Percentiles rank a stretch among this genome's conserved stretches.
These are phyloP conservation scores for Saksenaea oblongispora DNA, from an alignment of 371 early-diverging fungal genomes.

Conservation along the genomic window DNA sequence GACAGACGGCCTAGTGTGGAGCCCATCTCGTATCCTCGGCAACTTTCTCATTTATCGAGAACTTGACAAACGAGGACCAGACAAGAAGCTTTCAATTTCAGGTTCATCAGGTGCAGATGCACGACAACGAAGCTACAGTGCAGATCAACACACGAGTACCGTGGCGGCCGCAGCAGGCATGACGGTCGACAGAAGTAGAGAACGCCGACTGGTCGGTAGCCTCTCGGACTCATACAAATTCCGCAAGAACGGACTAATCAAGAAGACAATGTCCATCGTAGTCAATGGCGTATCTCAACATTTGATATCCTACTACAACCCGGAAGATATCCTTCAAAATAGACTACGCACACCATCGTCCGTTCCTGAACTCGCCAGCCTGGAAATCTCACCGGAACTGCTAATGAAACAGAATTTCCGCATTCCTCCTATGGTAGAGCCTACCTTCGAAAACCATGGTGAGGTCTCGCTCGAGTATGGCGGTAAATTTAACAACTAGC, in stretches of 20 bases:
- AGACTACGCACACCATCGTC: slow-evolving; percentile 62
- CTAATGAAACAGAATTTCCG: slow-evolving; percentile 64
- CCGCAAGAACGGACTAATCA: slow-evolving; percentile 84
- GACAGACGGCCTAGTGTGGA: slow-evolving; percentile 77
- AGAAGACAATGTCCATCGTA: slow-evolving; percentile 85
- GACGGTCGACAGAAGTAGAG: slow-evolving; percentile 36
- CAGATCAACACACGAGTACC: slow-evolving; percentile 30
- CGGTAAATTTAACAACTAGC: slow-evolving; percentile 3
- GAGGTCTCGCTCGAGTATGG: slow-evolving; percentile 5
- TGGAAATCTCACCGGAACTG: slow-evolving; percentile 63
- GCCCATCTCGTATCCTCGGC: slow-evolving; percentile 70
- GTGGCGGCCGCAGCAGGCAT: slow-evolving; percentile 16
- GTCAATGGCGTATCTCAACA: slow-evolving; percentile 79
- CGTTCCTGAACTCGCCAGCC: slow-evolving; percentile 54
- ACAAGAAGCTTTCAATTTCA: slow-evolving; percentile 30
- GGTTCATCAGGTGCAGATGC: slow-evolving; percentile 23
- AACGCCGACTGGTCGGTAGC: slow-evolving; percentile 61
- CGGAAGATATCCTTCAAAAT: slow-evolving; percentile 68
- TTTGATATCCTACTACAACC: slow-evolving; percentile 84
- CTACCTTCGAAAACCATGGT: slow-evolving; percentile 31
- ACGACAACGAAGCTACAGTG: slow-evolving; percentile 33
- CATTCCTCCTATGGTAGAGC: slow-evolving; percentile 58
- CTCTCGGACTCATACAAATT: slow-evolving; percentile 68
- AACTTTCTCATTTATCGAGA: slow-evolving; percentile 71
- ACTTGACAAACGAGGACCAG: slow-evolving; percentile 46